A percentile compares a stretch with the other conserved stretches of the same genome.
These are phyloP conservation scores for Corchorus capsularis DNA, from an alignment of 345 rosid genomes.

Conservation along the genomic window DNA sequence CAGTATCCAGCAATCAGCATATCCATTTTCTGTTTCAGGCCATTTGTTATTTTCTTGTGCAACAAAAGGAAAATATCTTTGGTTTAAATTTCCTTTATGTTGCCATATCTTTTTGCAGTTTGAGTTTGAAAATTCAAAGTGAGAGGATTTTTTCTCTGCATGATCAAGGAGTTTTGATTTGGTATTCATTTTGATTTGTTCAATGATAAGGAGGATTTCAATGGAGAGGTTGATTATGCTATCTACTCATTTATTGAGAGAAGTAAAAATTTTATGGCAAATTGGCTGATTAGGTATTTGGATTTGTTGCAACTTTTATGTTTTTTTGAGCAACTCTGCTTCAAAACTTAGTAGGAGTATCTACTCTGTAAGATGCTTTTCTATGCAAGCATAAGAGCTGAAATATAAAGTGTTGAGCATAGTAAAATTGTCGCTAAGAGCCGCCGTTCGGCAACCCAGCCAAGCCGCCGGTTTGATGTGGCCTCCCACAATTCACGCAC, in stretches of 20 bases:
- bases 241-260: not conserved
- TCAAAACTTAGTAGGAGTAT: not conserved
- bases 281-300: not conserved
- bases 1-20: not conserved
- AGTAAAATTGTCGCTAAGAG: no score
- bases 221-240: not conserved
- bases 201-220: not conserved
- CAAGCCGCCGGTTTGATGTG: no score
- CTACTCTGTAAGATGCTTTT: not conserved
- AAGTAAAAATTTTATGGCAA: not conserved
- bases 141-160: not conserved
- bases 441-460: no score
- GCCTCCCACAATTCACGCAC: no score
- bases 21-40: not conserved
- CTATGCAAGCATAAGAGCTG: not conserved
- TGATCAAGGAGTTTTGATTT: not conserved
- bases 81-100: not conserved
- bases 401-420: no score
- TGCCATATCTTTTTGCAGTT: not conserved
- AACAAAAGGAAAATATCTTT: not conserved
- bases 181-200: not conserved
- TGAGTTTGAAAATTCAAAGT: slow-evolving; percentile 3
- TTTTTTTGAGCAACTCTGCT: not conserved
- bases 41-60: no score
- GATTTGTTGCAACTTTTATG: not conserved